These are phyloP conservation scores for Globisporangium solare DNA, from an alignment of 352 stramenopile species.

Conservation along the genomic window DNA sequence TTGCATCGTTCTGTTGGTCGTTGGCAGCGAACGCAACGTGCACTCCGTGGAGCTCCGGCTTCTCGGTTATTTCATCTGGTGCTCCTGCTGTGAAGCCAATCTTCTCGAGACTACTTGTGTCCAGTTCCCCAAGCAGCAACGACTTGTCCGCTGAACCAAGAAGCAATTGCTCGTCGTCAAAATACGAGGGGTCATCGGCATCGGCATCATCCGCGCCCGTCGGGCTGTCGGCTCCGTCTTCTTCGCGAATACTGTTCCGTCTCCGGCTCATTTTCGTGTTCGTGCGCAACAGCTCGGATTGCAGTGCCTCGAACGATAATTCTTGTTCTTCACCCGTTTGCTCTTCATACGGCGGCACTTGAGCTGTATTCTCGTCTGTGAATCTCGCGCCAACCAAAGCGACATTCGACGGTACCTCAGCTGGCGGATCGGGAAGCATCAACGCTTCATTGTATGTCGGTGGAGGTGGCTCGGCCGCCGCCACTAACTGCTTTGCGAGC, in stretches of 20 bases:
- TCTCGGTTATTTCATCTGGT: no score
- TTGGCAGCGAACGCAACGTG: no score
- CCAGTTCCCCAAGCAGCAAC: not conserved
- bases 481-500: no score
- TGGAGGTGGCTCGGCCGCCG: slow-evolving; percentile 4
- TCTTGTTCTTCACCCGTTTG: no score
- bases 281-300: not conserved
- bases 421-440: slow-evolving; percentile 18
- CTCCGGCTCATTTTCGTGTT: slow-evolving; percentile 2
- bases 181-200: slow-evolving; percentile 29
- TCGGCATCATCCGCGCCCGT: slow-evolving; percentile 13
- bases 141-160: not conserved
- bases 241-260: slow-evolving; percentile 8
- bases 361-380: no score
- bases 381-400: no score
- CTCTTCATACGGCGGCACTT: no score
- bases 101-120: not conserved
- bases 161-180: slow-evolving; percentile 18
- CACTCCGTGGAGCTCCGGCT: no score
- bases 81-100: no score
- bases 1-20: no score
- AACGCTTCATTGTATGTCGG: slow-evolving; percentile 41
- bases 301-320: not conserved
- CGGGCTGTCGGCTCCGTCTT: slow-evolving; percentile 9
- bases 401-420: not conserved